phyloP scores from a whole-genome alignment of 2,329 filamentous ascomycete species.

The Capronia epimyces region DNA sequence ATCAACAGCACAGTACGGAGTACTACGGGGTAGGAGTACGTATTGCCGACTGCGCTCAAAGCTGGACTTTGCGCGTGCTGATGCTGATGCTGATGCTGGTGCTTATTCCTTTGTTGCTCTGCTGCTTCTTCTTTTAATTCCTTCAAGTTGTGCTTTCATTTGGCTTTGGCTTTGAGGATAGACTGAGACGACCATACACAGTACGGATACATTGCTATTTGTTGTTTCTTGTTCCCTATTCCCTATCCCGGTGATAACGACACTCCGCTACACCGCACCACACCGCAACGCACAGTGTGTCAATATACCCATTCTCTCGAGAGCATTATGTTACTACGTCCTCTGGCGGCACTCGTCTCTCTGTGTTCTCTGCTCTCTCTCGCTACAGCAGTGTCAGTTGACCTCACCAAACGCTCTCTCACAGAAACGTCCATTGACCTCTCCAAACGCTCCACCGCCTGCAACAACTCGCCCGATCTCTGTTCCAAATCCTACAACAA shows the following conservation, averaged over 20 bases:
- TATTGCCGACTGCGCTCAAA: neutral
- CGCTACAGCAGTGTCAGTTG: constrained; percentile 12
- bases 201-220: no score
- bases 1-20: no score
- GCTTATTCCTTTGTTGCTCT: no score
- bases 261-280: neutral
- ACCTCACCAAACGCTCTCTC: constrained; percentile 4
- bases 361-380: constrained; percentile 15
- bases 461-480: constrained; percentile 75
- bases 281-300: no score
- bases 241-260: no score
- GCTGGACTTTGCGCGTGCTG: neutral
- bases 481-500: constrained; percentile 68
- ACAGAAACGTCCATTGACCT: constrained; percentile 11
- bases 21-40: no score
- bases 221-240: no score
- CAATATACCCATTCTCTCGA: neutral
- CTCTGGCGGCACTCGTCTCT: constrained; percentile 5
- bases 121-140: no score
- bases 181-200: no score
- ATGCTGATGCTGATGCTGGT: no score
- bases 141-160: no score
- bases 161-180: no score
- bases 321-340: constrained; percentile 10
- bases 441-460: constrained; percentile 44